These are phyloP conservation scores for Aethionema arabicum DNA, from an alignment of 345 rosid genomes.

Conservation along the genomic window DNA sequence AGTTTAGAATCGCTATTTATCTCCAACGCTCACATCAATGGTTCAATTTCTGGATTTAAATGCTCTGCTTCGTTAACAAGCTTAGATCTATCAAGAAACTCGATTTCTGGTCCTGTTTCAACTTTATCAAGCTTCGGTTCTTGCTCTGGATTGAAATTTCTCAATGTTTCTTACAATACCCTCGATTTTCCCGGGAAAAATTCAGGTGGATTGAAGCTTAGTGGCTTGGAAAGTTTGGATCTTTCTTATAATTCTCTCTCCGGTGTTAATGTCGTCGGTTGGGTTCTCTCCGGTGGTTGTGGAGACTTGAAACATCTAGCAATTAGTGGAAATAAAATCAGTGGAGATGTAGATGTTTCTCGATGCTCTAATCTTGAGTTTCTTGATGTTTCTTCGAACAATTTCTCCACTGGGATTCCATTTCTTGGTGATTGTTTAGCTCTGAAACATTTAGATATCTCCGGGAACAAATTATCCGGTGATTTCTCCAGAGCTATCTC, in stretches of 20 bases:
- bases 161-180: constrained; percentile 64
- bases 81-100: constrained; percentile 78
- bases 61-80: constrained; percentile 59
- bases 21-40: constrained; percentile 52
- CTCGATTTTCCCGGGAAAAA: constrained; percentile 47
- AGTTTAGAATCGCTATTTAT: constrained; percentile 56
- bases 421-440: constrained; percentile 65
- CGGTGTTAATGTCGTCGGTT: constrained; percentile 51
- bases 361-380: constrained; percentile 53
- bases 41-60: constrained; percentile 58
- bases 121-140: constrained; percentile 47
- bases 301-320: constrained; percentile 47
- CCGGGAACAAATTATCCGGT: constrained; percentile 62
- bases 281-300: constrained; percentile 62
- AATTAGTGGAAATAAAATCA: constrained; percentile 63
- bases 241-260: constrained; percentile 63
- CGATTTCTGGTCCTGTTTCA: constrained; percentile 58
- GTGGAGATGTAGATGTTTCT: constrained; percentile 69
- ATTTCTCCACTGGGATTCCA: constrained; percentile 56
- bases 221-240: constrained; percentile 61
- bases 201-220: constrained; percentile 49
- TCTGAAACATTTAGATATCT: constrained; percentile 70
- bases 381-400: constrained; percentile 75
- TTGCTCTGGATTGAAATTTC: constrained; percentile 53
- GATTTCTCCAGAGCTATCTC: constrained; percentile 60